Conservation (phyloP, 805 yeast genomes). For the Tetrapisispora pingtungensis region DNA sequence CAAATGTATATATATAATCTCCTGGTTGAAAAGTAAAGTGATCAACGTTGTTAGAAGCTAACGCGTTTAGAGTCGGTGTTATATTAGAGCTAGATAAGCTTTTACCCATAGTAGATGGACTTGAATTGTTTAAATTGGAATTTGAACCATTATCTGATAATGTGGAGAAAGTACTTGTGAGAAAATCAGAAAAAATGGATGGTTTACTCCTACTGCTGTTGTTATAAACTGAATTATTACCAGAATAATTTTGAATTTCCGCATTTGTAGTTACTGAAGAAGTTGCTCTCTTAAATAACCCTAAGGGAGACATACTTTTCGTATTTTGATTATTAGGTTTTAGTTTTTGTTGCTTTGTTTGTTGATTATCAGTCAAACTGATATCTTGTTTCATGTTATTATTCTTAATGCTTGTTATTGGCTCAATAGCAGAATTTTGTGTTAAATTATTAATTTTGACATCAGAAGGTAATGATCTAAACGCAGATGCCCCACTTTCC, state of each 20-base stretch:
- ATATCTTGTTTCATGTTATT: not conserved
- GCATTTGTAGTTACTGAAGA: slow-evolving; percentile 4
- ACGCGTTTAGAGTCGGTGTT: not conserved
- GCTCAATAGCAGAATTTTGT: not conserved
- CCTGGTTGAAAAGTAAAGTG: slow-evolving; percentile 63
- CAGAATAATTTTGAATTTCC: slow-evolving; percentile 6
- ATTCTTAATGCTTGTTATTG: not conserved
- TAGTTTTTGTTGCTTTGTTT: slow-evolving; percentile 3
- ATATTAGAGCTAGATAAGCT: slow-evolving; percentile 4
- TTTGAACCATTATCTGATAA: slow-evolving; percentile 6
- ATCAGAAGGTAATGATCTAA: slow-evolving; percentile 8
- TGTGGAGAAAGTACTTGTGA: slow-evolving; percentile 14
- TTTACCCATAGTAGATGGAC: not conserved
- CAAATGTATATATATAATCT: slow-evolving; percentile 87
- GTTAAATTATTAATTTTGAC: not conserved
- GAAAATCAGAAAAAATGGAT: slow-evolving; percentile 21
- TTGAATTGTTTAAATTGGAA: not conserved
- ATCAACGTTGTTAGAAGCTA: slow-evolving; percentile 5
- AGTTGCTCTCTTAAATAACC: slow-evolving; percentile 20
- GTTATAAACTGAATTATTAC: not conserved
- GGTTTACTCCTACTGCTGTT: slow-evolving; percentile 10
- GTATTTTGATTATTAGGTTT: not conserved
- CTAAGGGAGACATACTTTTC: slow-evolving; percentile 24
- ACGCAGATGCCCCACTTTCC: slow-evolving; percentile 14
- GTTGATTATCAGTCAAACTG: not conserved